phyloP scores from a whole-genome alignment of 768 basidiomycete genomes.

The Leccinum incarnatum region DNA sequence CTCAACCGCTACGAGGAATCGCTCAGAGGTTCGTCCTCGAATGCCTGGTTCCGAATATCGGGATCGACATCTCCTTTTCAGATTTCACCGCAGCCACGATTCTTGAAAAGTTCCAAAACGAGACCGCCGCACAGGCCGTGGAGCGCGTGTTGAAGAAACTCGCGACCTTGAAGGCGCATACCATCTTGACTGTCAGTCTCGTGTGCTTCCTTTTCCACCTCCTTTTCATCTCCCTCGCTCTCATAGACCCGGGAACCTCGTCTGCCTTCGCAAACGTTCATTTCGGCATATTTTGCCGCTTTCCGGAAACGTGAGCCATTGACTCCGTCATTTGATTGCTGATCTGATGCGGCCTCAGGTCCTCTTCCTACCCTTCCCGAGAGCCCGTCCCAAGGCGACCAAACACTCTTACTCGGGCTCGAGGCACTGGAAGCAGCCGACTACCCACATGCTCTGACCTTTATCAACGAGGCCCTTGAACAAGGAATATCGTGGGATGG shows the following conservation, averaged over 20 bases:
- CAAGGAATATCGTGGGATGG: conserved; percentile 78
- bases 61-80: conserved; percentile 25
- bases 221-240: neutral
- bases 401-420: conserved; percentile 75
- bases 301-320: conserved; percentile 77
- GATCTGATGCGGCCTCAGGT: conserved; percentile 38
- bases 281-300: conserved; percentile 94
- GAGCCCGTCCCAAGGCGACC: conserved; percentile 73
- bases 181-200: conserved; percentile 62
- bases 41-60: neutral
- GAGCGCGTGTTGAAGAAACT: conserved; percentile 91
- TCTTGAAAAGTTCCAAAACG: conserved; percentile 88
- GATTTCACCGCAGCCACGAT: conserved; percentile 98
- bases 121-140: conserved; percentile 71
- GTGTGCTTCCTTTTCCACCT: neutral
- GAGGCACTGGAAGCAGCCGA: conserved; percentile 83
- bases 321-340: neutral
- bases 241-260: conserved; percentile 65
- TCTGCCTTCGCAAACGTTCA: conserved; percentile 87
- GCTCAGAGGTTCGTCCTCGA: conserved; percentile 58
- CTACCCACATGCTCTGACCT: conserved; percentile 74
- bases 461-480: conserved; percentile 82
- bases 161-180: conserved; percentile 60
- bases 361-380: conserved; percentile 71
- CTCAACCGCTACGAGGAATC: conserved; percentile 74